Evolutionary conservation across 805 yeast species (phyloP).

Genomic region (Wickerhamomyces mucosus): DNA sequence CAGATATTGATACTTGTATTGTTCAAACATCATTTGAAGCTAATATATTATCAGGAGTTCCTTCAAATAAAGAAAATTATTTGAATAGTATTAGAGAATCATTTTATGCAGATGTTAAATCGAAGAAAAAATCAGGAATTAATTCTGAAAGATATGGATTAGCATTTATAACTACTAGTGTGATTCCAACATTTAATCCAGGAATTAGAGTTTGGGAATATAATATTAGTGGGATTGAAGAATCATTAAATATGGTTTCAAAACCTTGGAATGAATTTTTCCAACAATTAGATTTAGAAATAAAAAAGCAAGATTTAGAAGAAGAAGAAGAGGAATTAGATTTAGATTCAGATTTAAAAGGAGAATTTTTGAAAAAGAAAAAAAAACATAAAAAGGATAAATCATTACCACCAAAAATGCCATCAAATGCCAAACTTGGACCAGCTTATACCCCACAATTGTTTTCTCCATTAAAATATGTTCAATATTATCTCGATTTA

Average conservation of each 20-base stretch:
- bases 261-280: slow-evolving; percentile 57
- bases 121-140: slow-evolving; percentile 23
- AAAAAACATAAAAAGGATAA: slow-evolving; percentile 35
- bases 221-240: slow-evolving; percentile 47
- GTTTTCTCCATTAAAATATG: slow-evolving; percentile 64
- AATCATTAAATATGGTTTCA: slow-evolving; percentile 8
- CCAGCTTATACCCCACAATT: slow-evolving; percentile 69
- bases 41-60: slow-evolving; percentile 50
- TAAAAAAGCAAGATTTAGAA: slow-evolving; percentile 14
- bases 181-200: slow-evolving; percentile 81
- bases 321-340: slow-evolving; percentile 12
- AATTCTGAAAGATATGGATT: slow-evolving; percentile 54
- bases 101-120: slow-evolving; percentile 32
- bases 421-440: slow-evolving; percentile 44
- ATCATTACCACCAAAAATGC: slow-evolving; percentile 55
- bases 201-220: slow-evolving; percentile 83
- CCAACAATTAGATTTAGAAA: slow-evolving; percentile 27
- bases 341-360: slow-evolving; percentile 7
- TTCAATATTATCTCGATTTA: slow-evolving; percentile 68
- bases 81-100: slow-evolving; percentile 47
- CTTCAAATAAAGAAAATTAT: slow-evolving; percentile 55
- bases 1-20: slow-evolving; percentile 12
- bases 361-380: slow-evolving; percentile 18
- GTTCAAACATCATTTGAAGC: slow-evolving; percentile 28
- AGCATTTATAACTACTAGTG: slow-evolving; percentile 61